phyloP scores from a whole-genome alignment of 2,329 filamentous ascomycete species.

The Epichloe coenophiala region DNA sequence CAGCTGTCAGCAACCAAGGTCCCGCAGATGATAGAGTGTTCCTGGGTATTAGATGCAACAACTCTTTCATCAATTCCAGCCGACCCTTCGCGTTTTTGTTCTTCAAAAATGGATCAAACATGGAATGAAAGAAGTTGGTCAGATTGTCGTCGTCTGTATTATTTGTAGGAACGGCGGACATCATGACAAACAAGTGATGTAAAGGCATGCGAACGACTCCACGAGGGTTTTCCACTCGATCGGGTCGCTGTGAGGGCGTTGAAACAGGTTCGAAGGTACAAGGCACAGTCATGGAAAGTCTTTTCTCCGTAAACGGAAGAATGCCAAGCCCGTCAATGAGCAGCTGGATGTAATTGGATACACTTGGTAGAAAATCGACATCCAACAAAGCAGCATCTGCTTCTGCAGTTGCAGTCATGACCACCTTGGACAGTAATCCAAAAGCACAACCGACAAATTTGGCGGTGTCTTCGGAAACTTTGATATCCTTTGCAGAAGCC shows the following conservation, averaged over 20 bases:
- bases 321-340: constrained; percentile 39
- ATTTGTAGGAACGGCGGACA: constrained; percentile 37
- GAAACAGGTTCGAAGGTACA: constrained; percentile 48
- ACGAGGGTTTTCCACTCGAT: constrained; percentile 37
- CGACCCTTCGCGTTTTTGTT: constrained; percentile 30
- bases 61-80: constrained; percentile 34
- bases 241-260: constrained; percentile 51
- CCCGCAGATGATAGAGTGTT: constrained; percentile 33
- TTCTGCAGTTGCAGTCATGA: background rate
- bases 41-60: constrained; percentile 35
- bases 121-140: constrained; percentile 30
- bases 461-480: constrained; percentile 71
- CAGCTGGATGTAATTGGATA: constrained; percentile 34
- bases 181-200: constrained; percentile 49
- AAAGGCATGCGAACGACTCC: constrained; percentile 45
- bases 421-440: constrained; percentile 49
- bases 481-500: constrained; percentile 75
- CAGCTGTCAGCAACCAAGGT: constrained; percentile 37
- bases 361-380: constrained; percentile 40
- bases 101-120: constrained; percentile 46
- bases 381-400: constrained; percentile 13
- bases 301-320: constrained; percentile 51
- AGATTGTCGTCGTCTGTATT: constrained; percentile 33
- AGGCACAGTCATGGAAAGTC: constrained; percentile 34
- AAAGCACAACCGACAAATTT: constrained; percentile 63